These are phyloP conservation scores for Coemansia sp. DNA, from an alignment of 192 early-diverging fungal genomes.

Conservation along the genomic window DNA sequence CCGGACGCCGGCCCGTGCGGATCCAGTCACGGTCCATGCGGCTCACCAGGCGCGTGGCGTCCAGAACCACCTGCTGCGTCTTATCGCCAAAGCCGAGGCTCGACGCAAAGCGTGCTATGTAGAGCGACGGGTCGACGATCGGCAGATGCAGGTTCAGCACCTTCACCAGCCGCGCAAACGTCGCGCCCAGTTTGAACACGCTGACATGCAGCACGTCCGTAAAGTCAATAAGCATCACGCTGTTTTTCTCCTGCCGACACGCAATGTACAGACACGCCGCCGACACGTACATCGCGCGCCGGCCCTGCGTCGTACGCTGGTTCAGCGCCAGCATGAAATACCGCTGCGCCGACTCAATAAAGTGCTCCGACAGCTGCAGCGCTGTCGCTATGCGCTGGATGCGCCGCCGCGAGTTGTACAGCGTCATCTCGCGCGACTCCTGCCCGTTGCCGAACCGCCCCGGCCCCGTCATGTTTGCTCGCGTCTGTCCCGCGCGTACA, in stretches of 20 bases:
- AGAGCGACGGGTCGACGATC: constrained; percentile 89
- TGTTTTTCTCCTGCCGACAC: constrained; percentile 78
- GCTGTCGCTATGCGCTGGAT: constrained; percentile 74
- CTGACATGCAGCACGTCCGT: constrained; percentile 80
- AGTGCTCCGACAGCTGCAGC: constrained; percentile 69
- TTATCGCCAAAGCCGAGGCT: constrained; percentile 90
- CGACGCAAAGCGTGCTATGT: constrained; percentile 87
- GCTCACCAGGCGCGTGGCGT: constrained; percentile 78
- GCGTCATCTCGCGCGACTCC: constrained; percentile 68
- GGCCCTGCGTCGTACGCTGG: constrained; percentile 80
- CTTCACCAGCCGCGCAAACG: constrained; percentile 75
- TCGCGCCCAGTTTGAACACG: constrained; percentile 85
- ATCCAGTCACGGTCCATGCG: constrained; percentile 97
- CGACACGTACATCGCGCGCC: constrained; percentile 70
- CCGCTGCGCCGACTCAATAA: constrained; percentile 78
- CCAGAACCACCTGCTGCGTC: constrained; percentile 68
- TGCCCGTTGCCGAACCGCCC: constrained; percentile 51
- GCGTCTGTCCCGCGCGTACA: constrained; percentile 65
- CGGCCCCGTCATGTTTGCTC: constrained; percentile 47
- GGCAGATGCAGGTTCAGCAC: constrained; percentile 64
- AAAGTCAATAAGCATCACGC: constrained; percentile 96
- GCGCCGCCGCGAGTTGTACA: constrained; percentile 66
- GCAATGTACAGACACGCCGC: constrained; percentile 92
- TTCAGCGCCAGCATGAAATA: constrained; percentile 82
- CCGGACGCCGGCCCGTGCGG: constrained; percentile 79